phyloP scores from a whole-genome alignment of 2,329 filamentous ascomycete genomes.

The Eutypella sp. region DNA sequence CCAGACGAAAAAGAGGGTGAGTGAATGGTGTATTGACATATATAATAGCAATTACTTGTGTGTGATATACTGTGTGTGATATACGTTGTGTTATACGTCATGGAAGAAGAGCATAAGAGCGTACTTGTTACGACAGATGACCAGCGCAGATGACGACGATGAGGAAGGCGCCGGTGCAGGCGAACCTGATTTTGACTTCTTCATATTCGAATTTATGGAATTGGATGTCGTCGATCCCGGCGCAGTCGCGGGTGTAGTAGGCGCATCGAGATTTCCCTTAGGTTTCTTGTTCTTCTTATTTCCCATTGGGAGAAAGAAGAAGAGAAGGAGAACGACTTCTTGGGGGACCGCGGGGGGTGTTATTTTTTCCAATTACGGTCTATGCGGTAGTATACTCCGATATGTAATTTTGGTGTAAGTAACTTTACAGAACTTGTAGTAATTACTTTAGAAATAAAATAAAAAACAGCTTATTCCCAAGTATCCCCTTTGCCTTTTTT shows the following conservation, averaged over 20 bases:
- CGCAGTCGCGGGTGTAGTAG: constrained; percentile 15
- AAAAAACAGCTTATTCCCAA: too few relatives aligned
- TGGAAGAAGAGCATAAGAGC: constrained; percentile 25
- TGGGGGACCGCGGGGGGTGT: too few relatives aligned
- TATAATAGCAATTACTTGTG: neutral
- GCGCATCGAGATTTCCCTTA: constrained; percentile 11
- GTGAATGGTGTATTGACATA: constrained; percentile 1
- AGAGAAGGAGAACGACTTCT: too few relatives aligned
- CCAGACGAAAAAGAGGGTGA: constrained; percentile 1
- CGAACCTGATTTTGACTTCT: constrained; percentile 9
- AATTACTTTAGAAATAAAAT: too few relatives aligned
- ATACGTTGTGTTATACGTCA: neutral
- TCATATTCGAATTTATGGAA: constrained; percentile 1
- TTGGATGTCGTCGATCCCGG: constrained; percentile 11
- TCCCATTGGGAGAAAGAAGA: constrained; percentile 41
- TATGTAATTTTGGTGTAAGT: too few relatives aligned
- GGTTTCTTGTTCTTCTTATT: constrained; percentile 44
- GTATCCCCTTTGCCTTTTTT: too few relatives aligned
- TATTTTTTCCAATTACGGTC: too few relatives aligned
- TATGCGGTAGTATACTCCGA: too few relatives aligned
- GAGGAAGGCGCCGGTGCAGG: constrained; percentile 11
- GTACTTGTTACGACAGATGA: constrained; percentile 66
- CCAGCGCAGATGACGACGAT: constrained; percentile 44
- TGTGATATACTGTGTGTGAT: neutral
- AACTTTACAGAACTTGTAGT: too few relatives aligned